Evolutionary conservation across 2,329 filamentous ascomycete genomes (phyloP).

Genomic region (Bipolaris gigantea): DNA sequence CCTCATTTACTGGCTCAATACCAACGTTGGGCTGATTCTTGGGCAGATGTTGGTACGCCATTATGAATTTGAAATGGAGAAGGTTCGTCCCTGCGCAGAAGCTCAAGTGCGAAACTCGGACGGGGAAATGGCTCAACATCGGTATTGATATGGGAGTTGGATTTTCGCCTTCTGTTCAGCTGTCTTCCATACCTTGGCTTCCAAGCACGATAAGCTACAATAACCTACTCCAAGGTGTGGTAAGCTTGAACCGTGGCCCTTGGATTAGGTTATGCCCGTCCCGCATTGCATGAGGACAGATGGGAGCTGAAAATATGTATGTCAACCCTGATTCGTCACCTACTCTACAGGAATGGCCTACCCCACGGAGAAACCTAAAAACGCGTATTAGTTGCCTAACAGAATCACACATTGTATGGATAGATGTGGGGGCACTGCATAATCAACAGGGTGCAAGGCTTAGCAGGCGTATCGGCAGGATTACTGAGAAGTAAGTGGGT

Average conservation of each 20-base stretch:
- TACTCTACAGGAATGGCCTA: neutral
- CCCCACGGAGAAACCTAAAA: neutral
- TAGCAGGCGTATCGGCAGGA: neutral
- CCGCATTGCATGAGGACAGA: neutral
- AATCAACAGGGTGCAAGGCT: neutral
- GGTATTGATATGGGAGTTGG: neutral
- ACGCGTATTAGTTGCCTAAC: neutral
- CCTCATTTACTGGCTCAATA: conserved; percentile 4
- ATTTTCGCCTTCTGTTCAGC: neutral
- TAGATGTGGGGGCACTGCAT: conserved; percentile 1
- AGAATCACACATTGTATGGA: neutral
- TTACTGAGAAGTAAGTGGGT: neutral
- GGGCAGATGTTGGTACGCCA: conserved; percentile 11
- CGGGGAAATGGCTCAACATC: neutral
- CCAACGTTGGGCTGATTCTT: conserved; percentile 7
- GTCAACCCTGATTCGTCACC: neutral
- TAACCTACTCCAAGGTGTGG: neutral
- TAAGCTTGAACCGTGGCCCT: neutral
- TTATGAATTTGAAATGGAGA: neutral
- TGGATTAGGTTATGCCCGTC: neutral
- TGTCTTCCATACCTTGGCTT: neutral
- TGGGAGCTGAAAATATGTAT: neutral
- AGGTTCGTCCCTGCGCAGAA: neutral
- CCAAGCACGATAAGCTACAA: conserved; percentile 4
- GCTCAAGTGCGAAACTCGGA: neutral